Evolutionary conservation across 352 stramenopile genomes (phyloP), one percentile per base, ranked within the genome.

Genomic region (Lagenidium sp.): DNA sequence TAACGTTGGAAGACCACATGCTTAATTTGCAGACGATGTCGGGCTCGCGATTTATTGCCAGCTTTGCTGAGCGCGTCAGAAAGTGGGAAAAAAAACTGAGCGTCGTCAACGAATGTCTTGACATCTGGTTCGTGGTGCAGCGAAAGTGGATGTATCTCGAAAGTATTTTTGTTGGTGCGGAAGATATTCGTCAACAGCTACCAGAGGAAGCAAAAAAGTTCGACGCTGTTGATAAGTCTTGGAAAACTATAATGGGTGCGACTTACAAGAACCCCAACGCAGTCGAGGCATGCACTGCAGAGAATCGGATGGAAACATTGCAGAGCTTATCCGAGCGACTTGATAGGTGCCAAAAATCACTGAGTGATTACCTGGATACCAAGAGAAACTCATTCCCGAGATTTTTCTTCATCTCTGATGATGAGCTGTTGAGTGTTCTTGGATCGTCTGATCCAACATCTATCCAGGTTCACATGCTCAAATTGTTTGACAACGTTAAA

Each of bases 71-170:
- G 18, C 79, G 82, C 8, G 85, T 97, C 11, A 82, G 88, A 36
- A 86, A 83, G 46, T 97, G 89, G 89, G 89, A 97, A 45, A 93
- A 92, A 41, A 81, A 70, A 7, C 67, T 97, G 5, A 76, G 92
- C 16, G 63, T 92, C 6, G 85, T 97, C 35, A 94, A 92, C 49
- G 89, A 97, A 40, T 94, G 77, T 24, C 43, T 97, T 0, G 86
- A 97, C 50, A 72, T 96, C 47, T 97, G 87, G 87, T 97, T 95
- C 42, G 72, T 94, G 19, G 89, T 97, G 13, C 89, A 97, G 63
- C 78, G 85, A 24, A 96, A 97, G 62, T 97, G 89, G 89, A 96
- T 97, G 87, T 97, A 97, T 50, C 74, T 97, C 15, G 89, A 97
- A 49, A 94, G 78, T 45, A 97, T 97, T 53, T 97, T 97, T 43